These are phyloP conservation scores for Nakaseomyces nivariensis DNA, from an alignment of 1,139 yeast species.

Conservation along the genomic window DNA sequence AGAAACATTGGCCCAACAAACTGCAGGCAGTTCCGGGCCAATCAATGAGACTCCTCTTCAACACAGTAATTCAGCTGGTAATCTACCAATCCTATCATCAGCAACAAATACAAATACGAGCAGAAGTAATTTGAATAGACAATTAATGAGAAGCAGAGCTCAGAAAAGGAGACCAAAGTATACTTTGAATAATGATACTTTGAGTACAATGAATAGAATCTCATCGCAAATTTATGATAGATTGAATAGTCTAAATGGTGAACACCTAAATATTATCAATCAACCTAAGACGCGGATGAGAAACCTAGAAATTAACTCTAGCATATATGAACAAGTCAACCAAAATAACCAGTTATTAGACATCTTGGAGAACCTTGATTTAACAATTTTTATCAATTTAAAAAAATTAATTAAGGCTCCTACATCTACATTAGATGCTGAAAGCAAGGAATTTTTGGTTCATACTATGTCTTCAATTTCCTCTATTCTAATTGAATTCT, in stretches of 20 bases:
- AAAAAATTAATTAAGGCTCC: conserved; percentile 11
- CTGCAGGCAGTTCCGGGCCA: conserved; percentile 12
- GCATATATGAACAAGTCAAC: conserved; percentile 20
- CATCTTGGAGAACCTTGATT: conserved; percentile 21
- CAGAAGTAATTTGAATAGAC: conserved; percentile 9
- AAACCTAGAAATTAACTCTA: conserved; percentile 26
- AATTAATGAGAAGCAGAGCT: conserved; percentile 14
- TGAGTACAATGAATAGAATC: conserved; percentile 17
- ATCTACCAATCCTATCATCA: background rate
- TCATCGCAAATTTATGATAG: conserved; percentile 15
- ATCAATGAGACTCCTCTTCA: conserved; percentile 3
- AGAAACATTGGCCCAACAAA: conserved; percentile 16
- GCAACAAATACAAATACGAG: background rate
- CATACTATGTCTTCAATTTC: conserved; percentile 25
- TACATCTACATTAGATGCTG: conserved; percentile 15
- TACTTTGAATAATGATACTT: conserved; percentile 22
- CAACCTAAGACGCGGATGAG: conserved; percentile 10
- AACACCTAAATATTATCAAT: conserved; percentile 6
- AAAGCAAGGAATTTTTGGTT: conserved; percentile 25
- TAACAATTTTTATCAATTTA: conserved; percentile 21
- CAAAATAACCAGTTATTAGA: conserved; percentile 17
- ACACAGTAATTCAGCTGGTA: conserved; percentile 1
- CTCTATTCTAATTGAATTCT: conserved; percentile 54
- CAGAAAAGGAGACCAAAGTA: conserved; percentile 15
- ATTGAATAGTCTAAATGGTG: conserved; percentile 7